Conservation (phyloP, 805 yeast species). For the Debaryomyces prosopidis region DNA sequence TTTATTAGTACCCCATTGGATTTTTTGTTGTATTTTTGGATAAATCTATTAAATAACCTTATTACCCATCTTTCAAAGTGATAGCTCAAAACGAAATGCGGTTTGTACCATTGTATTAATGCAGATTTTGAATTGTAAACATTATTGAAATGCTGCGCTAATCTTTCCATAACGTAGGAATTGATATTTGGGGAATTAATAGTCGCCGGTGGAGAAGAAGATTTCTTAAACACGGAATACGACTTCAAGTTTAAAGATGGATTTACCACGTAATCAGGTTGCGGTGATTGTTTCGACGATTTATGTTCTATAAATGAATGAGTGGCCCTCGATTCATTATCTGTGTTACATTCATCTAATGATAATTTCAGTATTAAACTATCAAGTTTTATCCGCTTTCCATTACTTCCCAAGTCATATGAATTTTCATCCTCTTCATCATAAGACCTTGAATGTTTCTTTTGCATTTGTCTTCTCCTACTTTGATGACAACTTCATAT, state of each 20-base stretch:
- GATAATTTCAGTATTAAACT: conserved; percentile 23
- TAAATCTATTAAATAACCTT: conserved; percentile 35
- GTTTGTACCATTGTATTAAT: conserved; percentile 26
- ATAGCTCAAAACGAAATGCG: conserved; percentile 21
- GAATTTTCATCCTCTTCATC: conserved; percentile 7
- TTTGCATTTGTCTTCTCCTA: conserved; percentile 1
- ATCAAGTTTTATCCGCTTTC: conserved; percentile 34
- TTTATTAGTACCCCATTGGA: conserved; percentile 13
- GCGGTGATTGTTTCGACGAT: background rate
- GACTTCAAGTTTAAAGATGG: conserved; percentile 10
- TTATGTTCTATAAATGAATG: background rate
- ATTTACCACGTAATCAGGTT: conserved; percentile 9
- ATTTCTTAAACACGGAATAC: conserved; percentile 11
- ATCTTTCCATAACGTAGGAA: conserved; percentile 21
- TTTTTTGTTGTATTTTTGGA: conserved; percentile 25
- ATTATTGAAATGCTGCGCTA: conserved; percentile 22
- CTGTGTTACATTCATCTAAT: conserved; percentile 13
- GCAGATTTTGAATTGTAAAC: conserved; percentile 16
- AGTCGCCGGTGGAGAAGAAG: background rate
- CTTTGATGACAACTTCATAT: background rate
- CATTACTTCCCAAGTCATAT: conserved; percentile 3
- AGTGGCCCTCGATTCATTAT: background rate
- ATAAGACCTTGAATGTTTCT: conserved; percentile 7
- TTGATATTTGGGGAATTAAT: conserved; percentile 11
- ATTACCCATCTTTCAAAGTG: conserved; percentile 37